Percentiles rank a stretch among this genome's conserved stretches.
These are phyloP conservation scores for Discostella stelligera DNA, from an alignment of 352 stramenopile species.

Conservation along the genomic window DNA sequence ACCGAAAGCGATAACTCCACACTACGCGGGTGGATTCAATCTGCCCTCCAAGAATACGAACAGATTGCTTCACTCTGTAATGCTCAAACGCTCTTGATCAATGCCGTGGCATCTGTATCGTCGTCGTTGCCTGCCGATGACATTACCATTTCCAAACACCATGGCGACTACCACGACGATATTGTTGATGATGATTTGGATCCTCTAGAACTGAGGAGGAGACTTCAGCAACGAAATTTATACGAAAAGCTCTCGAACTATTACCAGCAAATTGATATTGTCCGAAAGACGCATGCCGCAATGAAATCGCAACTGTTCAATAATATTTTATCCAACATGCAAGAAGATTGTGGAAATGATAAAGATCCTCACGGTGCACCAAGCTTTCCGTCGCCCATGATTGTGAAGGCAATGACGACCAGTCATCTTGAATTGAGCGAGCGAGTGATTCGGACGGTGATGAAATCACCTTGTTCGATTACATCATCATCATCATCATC, in stretches of 20 bases:
- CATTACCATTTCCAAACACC: neutral
- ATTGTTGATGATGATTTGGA: constrained; percentile 1
- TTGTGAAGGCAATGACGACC: constrained; percentile 27
- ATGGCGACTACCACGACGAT: neutral
- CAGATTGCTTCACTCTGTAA: constrained; percentile 47
- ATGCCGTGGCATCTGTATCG: constrained; percentile 12
- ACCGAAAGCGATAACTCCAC: constrained; percentile 1
- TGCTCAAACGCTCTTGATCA: constrained; percentile 34
- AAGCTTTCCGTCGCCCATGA: neutral
- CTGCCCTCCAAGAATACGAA: constrained; percentile 45
- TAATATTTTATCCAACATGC: constrained; percentile 4
- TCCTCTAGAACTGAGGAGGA: constrained; percentile 9
- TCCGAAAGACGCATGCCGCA: constrained; percentile 38
- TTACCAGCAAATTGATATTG: constrained; percentile 34
- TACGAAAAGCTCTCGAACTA: constrained; percentile 27
- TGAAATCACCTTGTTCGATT: constrained; percentile 17
- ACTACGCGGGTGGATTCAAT: constrained; percentile 36
- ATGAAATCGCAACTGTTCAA: constrained; percentile 25
- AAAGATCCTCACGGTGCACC: neutral
- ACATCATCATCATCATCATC: neutral
- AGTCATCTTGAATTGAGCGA: constrained; percentile 46
- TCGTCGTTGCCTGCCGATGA: neutral
- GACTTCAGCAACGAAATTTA: constrained; percentile 30
- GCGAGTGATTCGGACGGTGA: constrained; percentile 41
- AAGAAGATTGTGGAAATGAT: neutral